phyloP scores from a whole-genome alignment of 345 rosid genomes.

The Boechera stricta region DNA sequence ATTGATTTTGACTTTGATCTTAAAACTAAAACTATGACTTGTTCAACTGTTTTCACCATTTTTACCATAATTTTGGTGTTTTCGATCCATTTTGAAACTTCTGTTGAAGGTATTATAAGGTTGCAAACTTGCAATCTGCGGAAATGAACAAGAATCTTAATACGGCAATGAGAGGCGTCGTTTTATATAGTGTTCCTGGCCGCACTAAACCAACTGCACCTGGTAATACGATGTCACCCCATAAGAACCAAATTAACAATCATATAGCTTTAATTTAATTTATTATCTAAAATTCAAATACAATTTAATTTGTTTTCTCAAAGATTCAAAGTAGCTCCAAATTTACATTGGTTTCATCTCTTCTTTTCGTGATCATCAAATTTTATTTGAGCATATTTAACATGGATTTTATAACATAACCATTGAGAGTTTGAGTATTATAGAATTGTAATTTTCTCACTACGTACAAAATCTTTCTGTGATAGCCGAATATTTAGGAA shows the following conservation, averaged over 20 bases:
- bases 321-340: background rate
- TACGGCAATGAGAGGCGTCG: background rate
- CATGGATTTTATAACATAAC: background rate
- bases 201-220: background rate
- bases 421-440: background rate
- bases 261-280: background rate
- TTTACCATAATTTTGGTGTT: background rate
- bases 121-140: background rate
- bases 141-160: background rate
- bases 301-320: background rate
- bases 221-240: conserved; percentile 1
- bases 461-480: background rate
- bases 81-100: background rate
- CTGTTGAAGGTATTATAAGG: background rate
- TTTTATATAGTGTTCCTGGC: background rate
- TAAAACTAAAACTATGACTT: background rate
- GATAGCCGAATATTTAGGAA: no score
- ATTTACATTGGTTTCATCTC: background rate
- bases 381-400: background rate
- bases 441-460: background rate
- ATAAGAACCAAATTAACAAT: background rate
- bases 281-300: background rate
- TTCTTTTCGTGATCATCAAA: background rate
- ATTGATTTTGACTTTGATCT: background rate
- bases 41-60: background rate